Base-by-base conservation (phyloP, 352 stramenopile species). In the Pseudoperonospora humuli region DNA sequence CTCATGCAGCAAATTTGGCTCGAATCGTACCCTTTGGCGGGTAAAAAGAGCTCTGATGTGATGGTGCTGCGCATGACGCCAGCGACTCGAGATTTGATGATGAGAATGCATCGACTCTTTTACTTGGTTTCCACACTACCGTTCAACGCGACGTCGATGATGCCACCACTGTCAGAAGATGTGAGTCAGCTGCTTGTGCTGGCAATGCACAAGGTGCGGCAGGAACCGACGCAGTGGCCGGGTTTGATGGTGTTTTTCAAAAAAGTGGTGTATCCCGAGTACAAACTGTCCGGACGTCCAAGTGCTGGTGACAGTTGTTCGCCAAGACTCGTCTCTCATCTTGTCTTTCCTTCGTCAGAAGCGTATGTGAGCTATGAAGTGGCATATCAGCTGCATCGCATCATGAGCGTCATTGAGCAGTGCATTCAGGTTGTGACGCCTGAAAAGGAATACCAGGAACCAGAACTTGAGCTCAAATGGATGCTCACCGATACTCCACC, bases 191-290 rank as follows among this genome's bases (percentile, higher is more conserved):
- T 73, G 0, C 38, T 80, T 27, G 44, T 29, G 5, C 13, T 61
- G 35, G 67, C 64, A 7, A 29, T 45, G 13, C 36, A 53, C 10
- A 74, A 64, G 25, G n/a, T 72, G 15, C 44, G 61, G 0, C 45
- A 76, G 18, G 64, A 83, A 21, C 57, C 70, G 15, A 76, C 58
- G n/a, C 63, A 74, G 33, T 89, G 76, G 79, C 79, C 79, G 4
- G 79, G 79, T 0, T 39, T 92, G 23, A 64, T 92, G 40, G 70
- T 81, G 14, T 69, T 75, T 31, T 89, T 91, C 54, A 75, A 75
- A 28, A 84, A 86, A 47, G 45, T 81, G 1, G 45, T 51, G 34
- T 91, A 86, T 41, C 75, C 73, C 3, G 38, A 45, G 24, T 86
- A 87, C 47, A 37, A 55, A 38, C 52, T 80, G 10, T 39, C 36